Percentiles rank a stretch among this genome's conserved stretches.
These are phyloP conservation scores for Dissoconium aciculare DNA, from an alignment of 2,329 filamentous ascomycete species.

Conservation along the genomic window DNA sequence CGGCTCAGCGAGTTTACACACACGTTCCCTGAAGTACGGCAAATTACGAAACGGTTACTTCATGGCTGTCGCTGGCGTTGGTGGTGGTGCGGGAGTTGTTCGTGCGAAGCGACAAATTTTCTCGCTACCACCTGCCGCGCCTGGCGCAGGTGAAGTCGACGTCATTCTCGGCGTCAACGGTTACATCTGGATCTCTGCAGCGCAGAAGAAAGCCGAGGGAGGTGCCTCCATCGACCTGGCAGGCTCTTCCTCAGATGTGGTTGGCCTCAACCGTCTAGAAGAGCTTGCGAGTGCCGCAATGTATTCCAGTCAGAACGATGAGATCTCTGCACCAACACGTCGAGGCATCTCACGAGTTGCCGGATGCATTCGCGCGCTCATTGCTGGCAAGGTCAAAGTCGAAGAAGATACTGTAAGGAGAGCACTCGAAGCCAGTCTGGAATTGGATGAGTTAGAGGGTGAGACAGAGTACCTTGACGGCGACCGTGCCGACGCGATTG, in stretches of 20 bases:
- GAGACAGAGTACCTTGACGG: constrained; percentile 33
- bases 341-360: constrained; percentile 75
- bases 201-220: constrained; percentile 51
- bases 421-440: constrained; percentile 69
- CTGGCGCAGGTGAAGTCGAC: constrained; percentile 56
- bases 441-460: constrained; percentile 50
- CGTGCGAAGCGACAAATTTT: constrained; percentile 75
- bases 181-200: constrained; percentile 78
- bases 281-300: constrained; percentile 73
- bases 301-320: constrained; percentile 91
- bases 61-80: constrained; percentile 63
- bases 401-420: constrained; percentile 78
- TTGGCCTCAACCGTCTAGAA: constrained; percentile 67
- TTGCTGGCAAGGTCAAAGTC: constrained; percentile 67
- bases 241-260: no score
- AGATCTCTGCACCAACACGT: constrained; percentile 60
- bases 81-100: constrained; percentile 66
- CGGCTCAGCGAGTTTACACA: constrained; percentile 76
- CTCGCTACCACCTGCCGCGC: constrained; percentile 47
- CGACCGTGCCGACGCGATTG: constrained; percentile 24
- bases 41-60: constrained; percentile 92
- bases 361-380: constrained; percentile 66
- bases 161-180: constrained; percentile 89
- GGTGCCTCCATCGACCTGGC: no score
- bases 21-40: constrained; percentile 79